Base-by-base conservation (phyloP, 306 rosid species). In the Malus sieversii region DNA sequence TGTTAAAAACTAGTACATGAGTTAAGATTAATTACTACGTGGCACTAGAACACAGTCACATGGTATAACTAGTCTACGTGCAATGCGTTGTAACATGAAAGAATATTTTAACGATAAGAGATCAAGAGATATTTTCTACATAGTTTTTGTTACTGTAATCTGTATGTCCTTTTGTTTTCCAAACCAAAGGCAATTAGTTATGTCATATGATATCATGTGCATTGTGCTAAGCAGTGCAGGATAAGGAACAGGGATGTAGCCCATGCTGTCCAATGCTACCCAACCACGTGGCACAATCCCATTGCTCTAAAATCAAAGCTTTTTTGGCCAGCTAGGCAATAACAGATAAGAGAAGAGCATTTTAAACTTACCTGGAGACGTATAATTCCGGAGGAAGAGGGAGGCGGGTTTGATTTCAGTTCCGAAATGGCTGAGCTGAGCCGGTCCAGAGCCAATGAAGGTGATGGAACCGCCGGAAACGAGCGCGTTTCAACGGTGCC, bases 401-500 rank as follows among this genome's bases (percentile, higher is more conserved):
- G 72, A 10, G 97, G 97, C 45, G 92, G 82, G 13, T 88, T 86
- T 7, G 84, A 79, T 74, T 87, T 83, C 75, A 95, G 60, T 30
- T 81, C 73, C 0, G 90, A 82, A 78, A 95, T 73, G n/a, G 87
- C 84, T 46, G 76, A 64, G 76, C 70, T 78, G 77, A 95, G 93
- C 12, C 80, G 67, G 58, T 90, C 90, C 90, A 88, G 52, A 9
- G 97, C 97, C 87, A 79, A 44, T 25, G 92, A 76, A 70, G 83
- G 83, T 2, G 97, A 82, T 30, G 85, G 53, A 73, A 89, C 97
- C 7, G 86, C 71, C 12, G 80, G 66, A 32, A 92, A 79, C 4
- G 82, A 85, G 11, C 84, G 87, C 0, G 97, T 92, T 76, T 90
- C 92, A 29, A 86, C 81, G 38, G 82, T 92, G 12, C 86, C 91